Evolutionary conservation across 1,284 basidiomycete genomes (phyloP).

Genomic region (Ceratobasidium sp.): DNA sequence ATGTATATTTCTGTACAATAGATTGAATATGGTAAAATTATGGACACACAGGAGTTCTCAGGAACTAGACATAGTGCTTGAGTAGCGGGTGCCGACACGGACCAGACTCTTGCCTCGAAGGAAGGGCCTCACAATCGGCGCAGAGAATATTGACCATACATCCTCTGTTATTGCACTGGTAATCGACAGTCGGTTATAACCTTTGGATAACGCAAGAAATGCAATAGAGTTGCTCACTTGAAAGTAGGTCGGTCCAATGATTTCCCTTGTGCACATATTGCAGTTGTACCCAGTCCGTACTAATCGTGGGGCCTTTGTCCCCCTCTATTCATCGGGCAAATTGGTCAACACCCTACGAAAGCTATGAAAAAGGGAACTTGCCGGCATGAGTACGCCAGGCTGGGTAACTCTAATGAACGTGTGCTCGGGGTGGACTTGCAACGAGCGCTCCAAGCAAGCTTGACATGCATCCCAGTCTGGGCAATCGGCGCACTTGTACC

Average conservation of each 20-base stretch:
- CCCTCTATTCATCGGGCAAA: neutral
- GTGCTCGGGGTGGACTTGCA: slow-evolving; percentile 6
- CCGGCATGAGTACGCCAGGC: slow-evolving; percentile 2
- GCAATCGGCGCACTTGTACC: slow-evolving; percentile 24
- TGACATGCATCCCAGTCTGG: slow-evolving; percentile 30
- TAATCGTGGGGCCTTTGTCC: neutral
- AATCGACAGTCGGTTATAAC: neutral
- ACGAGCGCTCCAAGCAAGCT: slow-evolving; percentile 8
- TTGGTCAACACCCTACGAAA: neutral
- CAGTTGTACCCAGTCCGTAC: neutral
- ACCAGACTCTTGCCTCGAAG: neutral
- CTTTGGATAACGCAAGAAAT: neutral
- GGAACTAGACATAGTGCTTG: neutral
- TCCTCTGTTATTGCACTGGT: neutral
- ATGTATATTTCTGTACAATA: no score
- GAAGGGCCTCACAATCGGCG: neutral
- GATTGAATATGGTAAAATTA: no score
- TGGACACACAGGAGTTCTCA: neutral
- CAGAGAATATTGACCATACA: neutral
- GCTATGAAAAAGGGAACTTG: neutral
- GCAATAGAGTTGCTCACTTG: neutral
- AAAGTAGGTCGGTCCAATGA: neutral
- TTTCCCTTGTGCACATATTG: neutral
- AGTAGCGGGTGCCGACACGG: neutral
- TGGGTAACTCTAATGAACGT: slow-evolving; percentile 18